A percentile compares a stretch with the other conserved stretches of the same genome.
Evolutionary conservation across 176 grass and related monocot species (phyloP).

Genomic region (Luzula sylvatica): DNA sequence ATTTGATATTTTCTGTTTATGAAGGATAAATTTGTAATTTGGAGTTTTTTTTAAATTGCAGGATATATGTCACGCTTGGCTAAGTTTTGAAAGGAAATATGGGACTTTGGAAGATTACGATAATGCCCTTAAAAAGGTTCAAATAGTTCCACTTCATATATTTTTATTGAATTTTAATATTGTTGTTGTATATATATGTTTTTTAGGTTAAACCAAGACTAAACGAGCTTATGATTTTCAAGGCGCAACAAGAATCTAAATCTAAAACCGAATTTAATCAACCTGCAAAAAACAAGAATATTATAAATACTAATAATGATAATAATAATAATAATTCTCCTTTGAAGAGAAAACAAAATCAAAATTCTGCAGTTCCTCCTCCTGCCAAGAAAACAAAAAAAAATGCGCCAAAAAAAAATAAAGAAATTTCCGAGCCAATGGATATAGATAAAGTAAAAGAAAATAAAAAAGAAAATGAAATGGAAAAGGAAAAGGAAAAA

Average conservation of each 20-base stretch:
- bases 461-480: slow-evolving; percentile 27
- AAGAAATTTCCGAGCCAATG: slow-evolving; percentile 27
- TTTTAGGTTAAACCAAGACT: slow-evolving; percentile 62
- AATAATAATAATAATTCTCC: slow-evolving; percentile 35
- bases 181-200: not conserved
- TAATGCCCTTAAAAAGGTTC: slow-evolving; percentile 82
- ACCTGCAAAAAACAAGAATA: slow-evolving; percentile 24
- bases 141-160: not conserved
- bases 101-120: slow-evolving; percentile 92
- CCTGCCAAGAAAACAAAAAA: slow-evolving; percentile 72
- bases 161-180: slow-evolving; percentile 16
- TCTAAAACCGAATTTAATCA: slow-evolving; percentile 11
- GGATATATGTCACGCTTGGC: slow-evolving; percentile 73
- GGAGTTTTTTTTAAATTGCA: slow-evolving; percentile 23
- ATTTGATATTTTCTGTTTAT: not conserved
- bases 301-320: slow-evolving; percentile 32
- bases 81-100: slow-evolving; percentile 84
- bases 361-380: slow-evolving; percentile 37
- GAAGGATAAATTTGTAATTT: not conserved
- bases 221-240: slow-evolving; percentile 73
- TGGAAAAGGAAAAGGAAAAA: slow-evolving; percentile 22
- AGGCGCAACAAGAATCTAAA: slow-evolving; percentile 67
- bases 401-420: slow-evolving; percentile 29
- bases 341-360: slow-evolving; percentile 74
- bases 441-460: slow-evolving; percentile 21